Percentiles rank a stretch among this genome's conserved stretches.
These are phyloP conservation scores for Lagenidium sp. DNA, from an alignment of 352 stramenopile genomes.

Conservation along the genomic window DNA sequence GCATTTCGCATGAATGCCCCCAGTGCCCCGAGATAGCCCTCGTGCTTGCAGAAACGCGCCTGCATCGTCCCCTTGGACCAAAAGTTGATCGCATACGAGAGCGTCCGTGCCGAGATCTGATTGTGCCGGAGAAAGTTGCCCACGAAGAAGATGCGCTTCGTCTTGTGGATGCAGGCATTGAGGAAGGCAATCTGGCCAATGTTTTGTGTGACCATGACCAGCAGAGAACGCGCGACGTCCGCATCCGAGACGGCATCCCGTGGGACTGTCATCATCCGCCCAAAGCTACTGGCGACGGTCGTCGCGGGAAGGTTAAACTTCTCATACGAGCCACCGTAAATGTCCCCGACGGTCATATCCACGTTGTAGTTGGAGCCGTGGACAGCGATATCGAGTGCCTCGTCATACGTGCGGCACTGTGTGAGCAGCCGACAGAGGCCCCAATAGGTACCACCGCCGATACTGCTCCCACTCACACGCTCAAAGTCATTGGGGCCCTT, in stretches of 20 bases:
- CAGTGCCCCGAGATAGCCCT: constrained; percentile 97
- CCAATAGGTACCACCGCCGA: constrained; percentile 99
- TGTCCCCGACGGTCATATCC: constrained; percentile 98
- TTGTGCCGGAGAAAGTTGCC: constrained; percentile 98
- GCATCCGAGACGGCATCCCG: constrained; percentile 85
- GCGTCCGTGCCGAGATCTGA: constrained; percentile 88
- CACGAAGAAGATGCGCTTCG: constrained; percentile 95
- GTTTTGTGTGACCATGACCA: constrained; percentile 99
- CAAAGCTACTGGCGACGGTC: constrained; percentile 97
- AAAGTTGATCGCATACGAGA: constrained; percentile 97
- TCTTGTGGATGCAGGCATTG: constrained; percentile 96
- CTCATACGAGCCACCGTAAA: constrained; percentile 96
- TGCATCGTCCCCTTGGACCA: constrained; percentile 94
- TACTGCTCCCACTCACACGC: constrained; percentile 96
- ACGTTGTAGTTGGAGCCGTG: constrained; percentile 80
- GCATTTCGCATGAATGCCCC: constrained; percentile 94
- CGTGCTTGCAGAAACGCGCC: constrained; percentile 93
- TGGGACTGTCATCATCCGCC: constrained; percentile 70
- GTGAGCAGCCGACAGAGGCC: constrained; percentile 94
- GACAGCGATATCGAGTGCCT: constrained; percentile 74
- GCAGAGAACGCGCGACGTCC: constrained; percentile 93
- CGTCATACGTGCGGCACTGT: constrained; percentile 78
- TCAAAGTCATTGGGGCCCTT: constrained; percentile 92
- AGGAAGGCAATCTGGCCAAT: constrained; percentile 96
- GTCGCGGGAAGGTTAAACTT: constrained; percentile 89